Evolutionary conservation across 2,329 filamentous ascomycete genomes (phyloP).

Genomic region (Neofusicoccum ribis): DNA sequence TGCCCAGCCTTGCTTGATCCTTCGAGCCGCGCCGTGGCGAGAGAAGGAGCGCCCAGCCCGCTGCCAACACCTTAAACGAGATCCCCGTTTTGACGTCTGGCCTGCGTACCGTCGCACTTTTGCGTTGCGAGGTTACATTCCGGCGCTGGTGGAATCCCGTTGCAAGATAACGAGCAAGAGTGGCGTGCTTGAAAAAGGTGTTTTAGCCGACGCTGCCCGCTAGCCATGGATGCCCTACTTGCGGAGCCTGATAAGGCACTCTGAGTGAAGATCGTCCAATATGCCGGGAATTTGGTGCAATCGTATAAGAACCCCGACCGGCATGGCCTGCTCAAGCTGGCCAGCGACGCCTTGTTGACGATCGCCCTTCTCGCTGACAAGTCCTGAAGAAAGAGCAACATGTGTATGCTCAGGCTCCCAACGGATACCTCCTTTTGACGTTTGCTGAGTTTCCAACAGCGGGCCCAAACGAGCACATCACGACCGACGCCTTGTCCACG

Average conservation of each 20-base stretch:
- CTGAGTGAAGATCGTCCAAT: neutral
- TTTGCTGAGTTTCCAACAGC: neutral
- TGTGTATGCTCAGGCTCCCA: neutral
- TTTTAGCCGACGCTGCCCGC: neutral
- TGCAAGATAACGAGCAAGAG: slow-evolving; percentile 16
- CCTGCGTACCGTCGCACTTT: neutral
- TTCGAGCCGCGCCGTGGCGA: neutral
- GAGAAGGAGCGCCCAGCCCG: neutral
- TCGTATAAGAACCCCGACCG: neutral
- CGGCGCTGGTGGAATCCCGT: neutral
- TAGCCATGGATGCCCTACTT: neutral
- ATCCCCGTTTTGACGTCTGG: neutral
- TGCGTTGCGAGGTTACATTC: neutral
- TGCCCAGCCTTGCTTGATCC: slow-evolving; percentile 4
- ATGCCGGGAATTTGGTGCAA: neutral
- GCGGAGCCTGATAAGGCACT: neutral
- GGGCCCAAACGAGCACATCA: neutral
- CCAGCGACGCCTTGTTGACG: slow-evolving; percentile 1
- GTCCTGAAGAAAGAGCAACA: neutral
- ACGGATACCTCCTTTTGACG: no score
- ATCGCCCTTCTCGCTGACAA: neutral
- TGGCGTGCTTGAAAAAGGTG: slow-evolving; percentile 4
- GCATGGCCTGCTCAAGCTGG: neutral
- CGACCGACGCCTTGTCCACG: slow-evolving; percentile 6
- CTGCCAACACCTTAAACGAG: neutral